phyloP scores from a whole-genome alignment of 441 rosid species.

The Aleurites moluccanus region DNA sequence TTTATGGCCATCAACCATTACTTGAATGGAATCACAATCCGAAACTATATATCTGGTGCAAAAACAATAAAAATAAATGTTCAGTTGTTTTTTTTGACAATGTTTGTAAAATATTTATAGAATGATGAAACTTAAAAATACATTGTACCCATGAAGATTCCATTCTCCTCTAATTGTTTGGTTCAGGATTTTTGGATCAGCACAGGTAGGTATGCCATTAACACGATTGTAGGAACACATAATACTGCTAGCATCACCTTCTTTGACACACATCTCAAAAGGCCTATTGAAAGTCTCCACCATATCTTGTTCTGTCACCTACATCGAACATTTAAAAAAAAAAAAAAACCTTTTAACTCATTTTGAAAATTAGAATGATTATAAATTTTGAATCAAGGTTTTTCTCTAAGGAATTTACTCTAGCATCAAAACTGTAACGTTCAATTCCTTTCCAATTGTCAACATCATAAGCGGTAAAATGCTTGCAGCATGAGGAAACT shows the following conservation, averaged over 20 bases:
- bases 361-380: background rate
- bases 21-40: conserved; percentile 57
- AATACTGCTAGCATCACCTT: conserved; percentile 62
- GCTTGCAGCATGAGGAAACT: conserved; percentile 71
- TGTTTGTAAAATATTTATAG: background rate
- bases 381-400: background rate
- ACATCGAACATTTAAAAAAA: background rate
- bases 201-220: conserved; percentile 63
- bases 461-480: conserved; percentile 65
- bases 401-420: conserved; percentile 31
- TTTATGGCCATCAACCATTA: conserved; percentile 20
- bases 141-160: conserved; percentile 48
- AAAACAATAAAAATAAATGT: background rate
- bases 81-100: background rate
- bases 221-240: conserved; percentile 75
- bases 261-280: conserved; percentile 61
- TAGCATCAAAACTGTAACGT: conserved; percentile 52
- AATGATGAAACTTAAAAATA: background rate
- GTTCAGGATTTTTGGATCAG: conserved; percentile 50
- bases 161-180: conserved; percentile 47
- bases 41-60: conserved; percentile 47
- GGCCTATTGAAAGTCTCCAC: conserved; percentile 63
- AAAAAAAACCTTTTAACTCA: no score
- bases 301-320: conserved; percentile 67
- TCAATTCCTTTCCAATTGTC: conserved; percentile 55